Base-by-base conservation (phyloP, 2,329 filamentous ascomycete genomes). In the Paraphoma sp. region DNA sequence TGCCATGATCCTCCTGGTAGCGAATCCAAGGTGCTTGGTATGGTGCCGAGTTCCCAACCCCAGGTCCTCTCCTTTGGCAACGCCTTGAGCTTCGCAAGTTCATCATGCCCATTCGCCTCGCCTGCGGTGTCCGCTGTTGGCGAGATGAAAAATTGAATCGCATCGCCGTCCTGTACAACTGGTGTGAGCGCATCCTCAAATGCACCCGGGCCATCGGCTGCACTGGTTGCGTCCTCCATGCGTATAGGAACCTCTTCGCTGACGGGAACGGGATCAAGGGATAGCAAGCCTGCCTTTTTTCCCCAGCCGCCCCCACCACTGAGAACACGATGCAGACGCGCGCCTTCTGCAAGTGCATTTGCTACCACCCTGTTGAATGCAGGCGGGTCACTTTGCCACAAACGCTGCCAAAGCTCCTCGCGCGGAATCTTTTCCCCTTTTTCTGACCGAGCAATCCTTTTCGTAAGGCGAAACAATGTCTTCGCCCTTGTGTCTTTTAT, bases 291-390 rank as follows among this genome's bases (percentile, higher is more conserved):
- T 66, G 89, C 87, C 73, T 94, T 95, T 53, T 85, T 81, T 14
- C 92, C 92, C 92, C 92, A 96, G 17, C 92, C 92, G 42, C 92
- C 92, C 45, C 92, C 92, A 4, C 92, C 92, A 67, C 90, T 93
- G 60, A 93, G 85, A 83, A 80, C 76, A 51, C 77, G 78, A 63
- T 80, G 77, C n/a, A 84, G 68, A 45, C 77, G 75, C 17, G 73
- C 78, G 28, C 78, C 77, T 38, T 53, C 41, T 3, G 47, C 41
- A 4, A 75, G n/a, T 7, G 71, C 65, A 10, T 46, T 38, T 16
- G 61, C 47, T 7, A 74, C 61, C 6, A 67, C 43, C 3, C 53
- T 56, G 42, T 64, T 69, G 64, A 65, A 71, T 4, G 36, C 14
- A 17, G 68, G 56, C 12, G 65, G 65, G 18, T 68, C 47, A 16